phyloP scores from a whole-genome alignment of 331 rosid species.

The Rosa hybrid region DNA sequence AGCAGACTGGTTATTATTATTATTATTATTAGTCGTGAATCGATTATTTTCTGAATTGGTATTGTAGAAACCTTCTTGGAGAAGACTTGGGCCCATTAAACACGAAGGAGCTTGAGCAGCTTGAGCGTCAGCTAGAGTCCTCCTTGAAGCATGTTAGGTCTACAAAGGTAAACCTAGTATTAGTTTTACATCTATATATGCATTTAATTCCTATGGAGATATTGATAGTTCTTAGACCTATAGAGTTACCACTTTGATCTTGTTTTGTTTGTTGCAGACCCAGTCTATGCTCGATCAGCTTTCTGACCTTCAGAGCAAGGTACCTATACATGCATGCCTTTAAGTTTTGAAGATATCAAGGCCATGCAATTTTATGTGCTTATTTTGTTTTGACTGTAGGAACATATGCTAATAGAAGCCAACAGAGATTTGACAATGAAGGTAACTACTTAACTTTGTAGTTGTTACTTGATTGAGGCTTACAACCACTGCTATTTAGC shows the following conservation, averaged over 20 bases:
- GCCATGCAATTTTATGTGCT: neutral
- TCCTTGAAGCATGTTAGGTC: conserved; percentile 90
- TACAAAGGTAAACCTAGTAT: conserved; percentile 56
- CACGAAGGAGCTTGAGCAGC: conserved; percentile 93
- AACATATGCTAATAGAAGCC: conserved; percentile 73
- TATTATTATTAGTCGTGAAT: neutral
- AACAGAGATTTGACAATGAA: conserved; percentile 74
- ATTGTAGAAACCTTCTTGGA: conserved; percentile 82
- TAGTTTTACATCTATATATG: neutral
- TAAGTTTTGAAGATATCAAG: neutral
- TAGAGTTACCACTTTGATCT: neutral
- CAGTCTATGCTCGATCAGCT: conserved; percentile 95
- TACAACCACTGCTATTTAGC: neutral
- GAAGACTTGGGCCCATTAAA: conserved; percentile 90
- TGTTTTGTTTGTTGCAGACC: conserved; percentile 54
- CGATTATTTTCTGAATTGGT: neutral
- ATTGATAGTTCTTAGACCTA: neutral
- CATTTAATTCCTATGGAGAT: neutral
- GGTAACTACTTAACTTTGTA: conserved; percentile 44
- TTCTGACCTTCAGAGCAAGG: conserved; percentile 87
- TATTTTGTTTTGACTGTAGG: conserved; percentile 45
- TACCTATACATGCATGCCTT: conserved; percentile 19
- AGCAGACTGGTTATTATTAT: neutral
- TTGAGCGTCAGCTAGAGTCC: conserved; percentile 85
- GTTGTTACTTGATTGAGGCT: neutral